These are phyloP conservation scores for Phlegmacium glaucopus DNA, from an alignment of 768 basidiomycete genomes.

Conservation along the genomic window DNA sequence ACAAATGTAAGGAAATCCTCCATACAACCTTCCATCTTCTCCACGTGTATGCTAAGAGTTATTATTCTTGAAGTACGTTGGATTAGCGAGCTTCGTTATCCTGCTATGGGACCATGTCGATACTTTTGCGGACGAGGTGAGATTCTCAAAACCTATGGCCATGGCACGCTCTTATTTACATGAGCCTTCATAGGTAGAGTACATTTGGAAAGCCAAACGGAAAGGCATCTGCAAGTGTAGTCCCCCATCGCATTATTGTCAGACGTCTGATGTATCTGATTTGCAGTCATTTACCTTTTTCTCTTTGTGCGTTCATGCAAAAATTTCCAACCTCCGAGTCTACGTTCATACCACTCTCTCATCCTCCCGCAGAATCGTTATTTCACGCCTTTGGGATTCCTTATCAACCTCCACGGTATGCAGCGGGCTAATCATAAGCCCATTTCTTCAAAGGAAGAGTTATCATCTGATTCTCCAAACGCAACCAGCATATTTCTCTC, in stretches of 20 bases:
- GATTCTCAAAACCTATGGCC: neutral
- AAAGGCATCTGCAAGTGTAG: slow-evolving; percentile 41
- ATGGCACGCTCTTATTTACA: neutral
- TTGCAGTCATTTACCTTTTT: slow-evolving; percentile 40
- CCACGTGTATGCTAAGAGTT: neutral
- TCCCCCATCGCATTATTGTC: neutral
- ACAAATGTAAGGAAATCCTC: slow-evolving; percentile 13
- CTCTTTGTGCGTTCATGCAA: slow-evolving; percentile 29
- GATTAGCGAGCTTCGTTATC: slow-evolving; percentile 46
- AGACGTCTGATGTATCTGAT: neutral
- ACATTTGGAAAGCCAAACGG: slow-evolving; percentile 45
- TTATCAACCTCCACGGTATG: slow-evolving; percentile 50
- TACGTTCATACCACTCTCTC: neutral
- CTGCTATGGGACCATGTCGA: slow-evolving; percentile 57
- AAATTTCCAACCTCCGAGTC: neutral
- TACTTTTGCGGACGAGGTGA: slow-evolving; percentile 46
- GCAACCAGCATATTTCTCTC: slow-evolving; percentile 37
- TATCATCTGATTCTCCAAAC: neutral
- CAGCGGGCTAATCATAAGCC: neutral
- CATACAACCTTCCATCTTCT: neutral
- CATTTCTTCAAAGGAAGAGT: neutral
- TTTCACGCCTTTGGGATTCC: slow-evolving; percentile 59
- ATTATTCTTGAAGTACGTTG: slow-evolving; percentile 45
- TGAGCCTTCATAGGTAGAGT: slow-evolving; percentile 34
- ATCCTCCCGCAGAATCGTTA: slow-evolving; percentile 54